These are phyloP conservation scores for Colletotrichum salicis DNA, from an alignment of 2,329 filamentous ascomycete species.

Conservation along the genomic window DNA sequence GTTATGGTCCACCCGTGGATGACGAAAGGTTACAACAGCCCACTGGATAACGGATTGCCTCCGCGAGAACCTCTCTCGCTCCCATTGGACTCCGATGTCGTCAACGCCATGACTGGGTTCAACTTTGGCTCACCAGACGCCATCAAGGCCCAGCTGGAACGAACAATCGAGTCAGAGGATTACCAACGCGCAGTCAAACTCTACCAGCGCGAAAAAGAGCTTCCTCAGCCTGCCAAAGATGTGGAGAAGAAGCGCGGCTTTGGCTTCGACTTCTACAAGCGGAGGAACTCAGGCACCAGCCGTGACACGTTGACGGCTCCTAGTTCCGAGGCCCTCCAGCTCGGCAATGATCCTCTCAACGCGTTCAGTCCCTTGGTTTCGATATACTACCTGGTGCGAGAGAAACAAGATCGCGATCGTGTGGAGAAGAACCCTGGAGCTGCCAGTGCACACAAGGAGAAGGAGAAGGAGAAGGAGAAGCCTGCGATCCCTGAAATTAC, in stretches of 20 bases:
- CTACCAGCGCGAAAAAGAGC: conserved; percentile 73
- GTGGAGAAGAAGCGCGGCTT: conserved; percentile 89
- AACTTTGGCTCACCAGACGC: conserved; percentile 91
- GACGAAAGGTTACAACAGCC: conserved; percentile 85
- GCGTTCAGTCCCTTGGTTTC: conserved; percentile 93
- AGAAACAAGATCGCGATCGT: conserved; percentile 87
- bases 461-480: conserved; percentile 55
- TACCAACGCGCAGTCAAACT: conserved; percentile 87
- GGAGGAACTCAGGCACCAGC: conserved; percentile 88
- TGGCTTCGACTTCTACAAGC: conserved; percentile 95
- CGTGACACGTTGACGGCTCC: conserved; percentile 85
- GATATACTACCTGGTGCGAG: conserved; percentile 94
- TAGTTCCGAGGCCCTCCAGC: conserved; percentile 85
- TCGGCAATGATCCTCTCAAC: conserved; percentile 89
- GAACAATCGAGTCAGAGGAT: conserved; percentile 91
- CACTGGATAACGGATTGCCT: conserved; percentile 91
- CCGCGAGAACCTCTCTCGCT: conserved; percentile 84
- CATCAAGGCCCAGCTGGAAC: conserved; percentile 83
- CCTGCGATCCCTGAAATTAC: conserved; percentile 76
- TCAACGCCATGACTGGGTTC: conserved; percentile 96
- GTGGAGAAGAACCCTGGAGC: conserved; percentile 60
- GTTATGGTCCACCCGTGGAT: conserved; percentile 98
- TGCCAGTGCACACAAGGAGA: conserved; percentile 48
- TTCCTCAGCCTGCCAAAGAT: conserved; percentile 66
- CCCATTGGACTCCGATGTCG: conserved; percentile 83